A percentile compares a stretch with the other conserved stretches of the same genome.
Conservation (phyloP, 2,329 filamentous ascomycete genomes). For the Apiospora koreana region DNA sequence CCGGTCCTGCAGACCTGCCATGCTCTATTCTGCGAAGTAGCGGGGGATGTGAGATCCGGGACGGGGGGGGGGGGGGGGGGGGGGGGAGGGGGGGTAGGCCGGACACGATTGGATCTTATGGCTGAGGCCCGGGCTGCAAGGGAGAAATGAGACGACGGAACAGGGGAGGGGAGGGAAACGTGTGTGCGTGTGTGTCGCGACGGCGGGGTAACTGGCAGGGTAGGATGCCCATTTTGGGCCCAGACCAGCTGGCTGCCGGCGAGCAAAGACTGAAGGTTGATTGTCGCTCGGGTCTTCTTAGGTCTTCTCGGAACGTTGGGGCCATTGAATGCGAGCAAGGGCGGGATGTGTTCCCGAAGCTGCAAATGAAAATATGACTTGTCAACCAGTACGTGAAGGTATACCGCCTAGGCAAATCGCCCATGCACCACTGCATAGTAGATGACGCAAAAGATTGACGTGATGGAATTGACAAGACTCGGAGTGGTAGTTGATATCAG, state of each 20-base stretch:
- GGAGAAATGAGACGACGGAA: background rate
- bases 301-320: background rate
- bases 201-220: background rate
- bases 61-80: too few relatives aligned
- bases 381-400: background rate
- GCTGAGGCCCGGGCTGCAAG: constrained; percentile 4
- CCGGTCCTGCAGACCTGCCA: background rate
- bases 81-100: background rate
- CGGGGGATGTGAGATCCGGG: background rate
- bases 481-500: too few relatives aligned
- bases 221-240: background rate
- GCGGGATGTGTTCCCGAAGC: background rate
- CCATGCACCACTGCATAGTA: background rate
- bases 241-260: background rate
- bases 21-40: background rate
- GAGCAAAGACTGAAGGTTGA: background rate
- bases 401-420: background rate
- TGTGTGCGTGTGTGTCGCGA: background rate
- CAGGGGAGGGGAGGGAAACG: background rate
- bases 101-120: constrained; percentile 1
- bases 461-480: background rate
- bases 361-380: background rate
- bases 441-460: background rate
- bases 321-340: constrained; percentile 5
- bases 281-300: background rate